Evolutionary conservation across 2,329 filamentous ascomycete genomes (phyloP).

Genomic region (Aspergillus sojae): DNA sequence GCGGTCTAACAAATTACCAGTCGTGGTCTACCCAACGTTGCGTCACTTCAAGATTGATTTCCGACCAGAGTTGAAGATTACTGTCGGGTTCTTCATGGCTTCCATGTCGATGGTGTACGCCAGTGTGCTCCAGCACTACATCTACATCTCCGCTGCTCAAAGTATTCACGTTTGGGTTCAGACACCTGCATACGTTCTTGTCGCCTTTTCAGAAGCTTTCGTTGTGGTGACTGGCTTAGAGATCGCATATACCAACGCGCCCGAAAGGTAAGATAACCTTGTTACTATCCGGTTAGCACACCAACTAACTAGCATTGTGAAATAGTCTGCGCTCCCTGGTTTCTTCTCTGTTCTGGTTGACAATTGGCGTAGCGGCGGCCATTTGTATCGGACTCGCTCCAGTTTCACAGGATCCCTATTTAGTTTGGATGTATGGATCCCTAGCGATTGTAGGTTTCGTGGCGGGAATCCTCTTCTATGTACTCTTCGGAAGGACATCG

Average conservation of each 20-base stretch:
- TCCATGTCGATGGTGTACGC: slow-evolving; percentile 57
- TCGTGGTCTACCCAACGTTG: slow-evolving; percentile 58
- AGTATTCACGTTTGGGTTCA: slow-evolving; percentile 31
- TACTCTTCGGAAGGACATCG: slow-evolving; percentile 14
- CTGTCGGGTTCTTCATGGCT: slow-evolving; percentile 64
- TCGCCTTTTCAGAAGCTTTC: slow-evolving; percentile 50
- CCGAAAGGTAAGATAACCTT: slow-evolving; percentile 10
- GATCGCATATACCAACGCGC: slow-evolving; percentile 18
- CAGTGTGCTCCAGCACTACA: slow-evolving; percentile 47
- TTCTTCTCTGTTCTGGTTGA: slow-evolving; percentile 23
- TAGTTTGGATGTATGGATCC: slow-evolving; percentile 26
- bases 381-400: slow-evolving; percentile 25
- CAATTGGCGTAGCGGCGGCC: slow-evolving; percentile 21
- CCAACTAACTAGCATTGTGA: background rate
- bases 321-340: slow-evolving; percentile 18
- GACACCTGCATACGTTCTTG: slow-evolving; percentile 30
- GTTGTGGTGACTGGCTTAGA: slow-evolving; percentile 34
- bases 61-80: slow-evolving; percentile 62
- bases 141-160: slow-evolving; percentile 17
- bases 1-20: background rate
- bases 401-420: slow-evolving; percentile 22
- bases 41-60: slow-evolving; percentile 36
- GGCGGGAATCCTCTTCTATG: slow-evolving; percentile 17
- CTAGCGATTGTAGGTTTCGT: slow-evolving; percentile 19
- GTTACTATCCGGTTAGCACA: background rate